phyloP scores from a whole-genome alignment of 2,329 filamentous ascomycete genomes.

The Sarocladiaceae sp. region DNA sequence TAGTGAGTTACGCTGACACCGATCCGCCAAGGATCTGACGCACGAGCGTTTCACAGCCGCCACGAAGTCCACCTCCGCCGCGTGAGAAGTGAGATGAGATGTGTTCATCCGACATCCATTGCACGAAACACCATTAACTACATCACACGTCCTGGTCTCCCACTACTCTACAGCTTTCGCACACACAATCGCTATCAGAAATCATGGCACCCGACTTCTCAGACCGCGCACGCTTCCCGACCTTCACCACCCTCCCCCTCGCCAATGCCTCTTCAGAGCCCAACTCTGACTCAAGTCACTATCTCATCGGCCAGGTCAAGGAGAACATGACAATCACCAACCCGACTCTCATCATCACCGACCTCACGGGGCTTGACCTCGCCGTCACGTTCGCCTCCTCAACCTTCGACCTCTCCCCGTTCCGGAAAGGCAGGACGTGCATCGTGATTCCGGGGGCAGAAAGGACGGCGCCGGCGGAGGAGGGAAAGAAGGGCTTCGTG shows the following conservation, averaged over 20 bases:
- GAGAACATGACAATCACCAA: conserved; percentile 43
- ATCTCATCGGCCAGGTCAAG: conserved; percentile 38
- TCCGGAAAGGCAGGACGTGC: conserved; percentile 33
- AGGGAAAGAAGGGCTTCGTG: conserved; percentile 33
- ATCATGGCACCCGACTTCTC: conserved; percentile 4
- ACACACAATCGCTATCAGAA: too few species aligned
- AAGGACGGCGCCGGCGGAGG: conserved; percentile 25
- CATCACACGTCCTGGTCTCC: not conserved
- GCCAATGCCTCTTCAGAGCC: conserved; percentile 7
- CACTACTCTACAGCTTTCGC: not conserved
- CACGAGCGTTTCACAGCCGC: too few species aligned
- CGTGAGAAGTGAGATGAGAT: not conserved
- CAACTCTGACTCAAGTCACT: conserved; percentile 9
- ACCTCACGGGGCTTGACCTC: conserved; percentile 32
- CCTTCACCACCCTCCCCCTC: conserved; percentile 25
- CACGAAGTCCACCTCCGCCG: too few species aligned
- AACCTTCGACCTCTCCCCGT: conserved; percentile 27
- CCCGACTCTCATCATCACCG: conserved; percentile 39
- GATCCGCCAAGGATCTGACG: too few species aligned
- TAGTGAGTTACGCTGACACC: too few species aligned
- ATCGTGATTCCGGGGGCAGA: conserved; percentile 28
- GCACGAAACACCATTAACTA: not conserved
- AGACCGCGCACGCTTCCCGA: conserved; percentile 15
- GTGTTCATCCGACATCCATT: not conserved
- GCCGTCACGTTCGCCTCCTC: conserved; percentile 39